Base-by-base conservation (phyloP, 108 stramenopile species). In the Cyclotella atomus region DNA sequence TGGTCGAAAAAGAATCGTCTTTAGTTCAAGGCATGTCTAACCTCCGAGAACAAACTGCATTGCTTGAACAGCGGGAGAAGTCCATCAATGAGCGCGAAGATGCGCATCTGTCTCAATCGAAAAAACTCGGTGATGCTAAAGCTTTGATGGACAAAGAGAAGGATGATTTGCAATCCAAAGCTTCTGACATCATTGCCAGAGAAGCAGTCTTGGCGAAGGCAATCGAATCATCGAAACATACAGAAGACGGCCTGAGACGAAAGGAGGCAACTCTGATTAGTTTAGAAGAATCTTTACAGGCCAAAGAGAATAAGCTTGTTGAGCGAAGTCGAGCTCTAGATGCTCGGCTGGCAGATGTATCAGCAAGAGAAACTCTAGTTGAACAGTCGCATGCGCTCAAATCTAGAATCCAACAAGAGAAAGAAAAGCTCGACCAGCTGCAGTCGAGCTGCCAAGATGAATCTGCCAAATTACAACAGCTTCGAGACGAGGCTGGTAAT, bases 401-500 rank as follows among this genome's bases (percentile, higher is more conserved):
- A 17, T 53, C 61, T 21, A 52, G 47, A 73, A 59, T 69, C 33
- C n/a, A 21, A 56, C 53, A 45, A 34, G 72, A 80, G 60, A 72
- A 80, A 38, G 28, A 69, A 27, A 56, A 67, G 49, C 62, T 64
- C 49, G 27, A 30, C 29, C 54, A 56, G 17, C 66, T 80, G 15
- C 59, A 56, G 43, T 36, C 28, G 8, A 68, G 64, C 33, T 73
- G 68, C 43, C 36, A 68, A 16, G 71, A 54, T 28, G 72, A 60
- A 55, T 50, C 61, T 21, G 45, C 50, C n/a, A 60, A 64, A 41
- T 49, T 80, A n/a, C 45, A 50, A 33, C 43, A 60, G 20, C 68
- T 80, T 41, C 72, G 57, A 32, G 68, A 65, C 28, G 71, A 80
- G 41, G 72, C 79, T 6, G 20, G 0, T 57, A 59, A 35, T 35